Evolutionary conservation across 306 rosid genomes (phyloP).

Genomic region (Rubus parviflorus): DNA sequence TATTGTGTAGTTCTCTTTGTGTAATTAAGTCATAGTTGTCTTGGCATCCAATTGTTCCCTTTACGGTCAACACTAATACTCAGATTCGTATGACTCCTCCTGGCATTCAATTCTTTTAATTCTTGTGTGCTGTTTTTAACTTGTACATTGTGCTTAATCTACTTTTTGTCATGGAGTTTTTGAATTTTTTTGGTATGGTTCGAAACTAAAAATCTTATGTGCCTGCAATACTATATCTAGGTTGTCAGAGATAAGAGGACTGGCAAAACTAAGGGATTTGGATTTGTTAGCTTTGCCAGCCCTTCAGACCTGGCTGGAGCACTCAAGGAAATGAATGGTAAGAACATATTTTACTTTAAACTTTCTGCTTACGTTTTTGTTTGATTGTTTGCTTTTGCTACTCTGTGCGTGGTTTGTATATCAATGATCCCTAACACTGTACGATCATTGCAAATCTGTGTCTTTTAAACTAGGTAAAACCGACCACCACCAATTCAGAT

Average conservation of each 20-base stretch:
- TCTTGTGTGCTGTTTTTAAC: not conserved
- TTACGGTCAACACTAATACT: not conserved
- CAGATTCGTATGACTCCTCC: not conserved
- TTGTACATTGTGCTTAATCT: not conserved
- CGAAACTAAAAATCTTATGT: slow-evolving; percentile 7
- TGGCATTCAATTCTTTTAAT: not conserved
- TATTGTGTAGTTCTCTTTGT: not conserved
- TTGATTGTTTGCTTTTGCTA: not conserved
- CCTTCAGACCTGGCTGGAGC: slow-evolving; percentile 85
- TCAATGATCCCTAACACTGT: not conserved
- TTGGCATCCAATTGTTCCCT: not conserved
- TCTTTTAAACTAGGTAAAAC: not conserved
- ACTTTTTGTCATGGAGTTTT: not conserved
- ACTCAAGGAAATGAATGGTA: slow-evolving; percentile 95
- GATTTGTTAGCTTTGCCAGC: slow-evolving; percentile 92
- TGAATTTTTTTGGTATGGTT: not conserved
- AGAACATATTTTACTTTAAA: slow-evolving; percentile 9
- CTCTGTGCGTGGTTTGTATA: not conserved
- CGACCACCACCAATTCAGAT: not conserved
- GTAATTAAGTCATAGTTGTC: not conserved
- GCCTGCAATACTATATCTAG: slow-evolving; percentile 33
- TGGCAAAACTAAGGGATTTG: slow-evolving; percentile 96
- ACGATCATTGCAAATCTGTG: not conserved
- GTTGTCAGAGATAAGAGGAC: slow-evolving; percentile 97
- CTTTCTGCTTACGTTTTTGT: not conserved